These are phyloP conservation scores for Fraxinus velutina DNA, from an alignment of 305 asterid species.

Conservation along the genomic window DNA sequence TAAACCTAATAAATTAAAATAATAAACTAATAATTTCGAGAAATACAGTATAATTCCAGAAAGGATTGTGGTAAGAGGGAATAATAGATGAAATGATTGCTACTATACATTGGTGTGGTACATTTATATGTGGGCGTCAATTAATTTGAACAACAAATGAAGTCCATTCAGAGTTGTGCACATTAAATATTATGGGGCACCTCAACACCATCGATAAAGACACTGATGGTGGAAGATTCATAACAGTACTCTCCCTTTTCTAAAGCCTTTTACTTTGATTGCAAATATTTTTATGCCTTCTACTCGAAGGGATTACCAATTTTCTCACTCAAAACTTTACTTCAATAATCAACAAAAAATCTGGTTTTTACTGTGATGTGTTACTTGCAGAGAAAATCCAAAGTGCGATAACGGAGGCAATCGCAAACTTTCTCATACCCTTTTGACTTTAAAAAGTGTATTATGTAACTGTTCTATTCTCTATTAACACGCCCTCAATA, in stretches of 20 bases:
- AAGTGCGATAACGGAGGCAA: background rate
- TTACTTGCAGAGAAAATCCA: background rate
- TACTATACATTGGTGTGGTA: slow-evolving; percentile 15
- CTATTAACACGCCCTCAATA: background rate
- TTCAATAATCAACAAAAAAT: background rate
- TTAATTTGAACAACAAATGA: background rate
- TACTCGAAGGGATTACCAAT: background rate
- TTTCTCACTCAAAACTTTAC: background rate
- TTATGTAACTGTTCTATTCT: background rate
- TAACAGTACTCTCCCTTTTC: background rate
- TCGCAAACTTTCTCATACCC: background rate
- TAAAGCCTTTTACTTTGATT: background rate
- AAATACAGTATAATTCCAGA: background rate
- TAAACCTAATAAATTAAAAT: background rate
- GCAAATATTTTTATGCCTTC: background rate
- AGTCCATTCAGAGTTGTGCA: slow-evolving; percentile 8
- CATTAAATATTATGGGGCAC: background rate
- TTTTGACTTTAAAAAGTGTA: background rate
- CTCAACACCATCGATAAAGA: slow-evolving; percentile 16
- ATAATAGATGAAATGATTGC: background rate
- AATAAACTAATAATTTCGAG: background rate
- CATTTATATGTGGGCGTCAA: slow-evolving; percentile 5
- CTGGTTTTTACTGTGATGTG: background rate
- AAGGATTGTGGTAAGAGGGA: background rate
- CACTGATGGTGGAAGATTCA: slow-evolving; percentile 14